phyloP scores from a whole-genome alignment of 148 eudicot genomes.

The Fallopia convolvulus region DNA sequence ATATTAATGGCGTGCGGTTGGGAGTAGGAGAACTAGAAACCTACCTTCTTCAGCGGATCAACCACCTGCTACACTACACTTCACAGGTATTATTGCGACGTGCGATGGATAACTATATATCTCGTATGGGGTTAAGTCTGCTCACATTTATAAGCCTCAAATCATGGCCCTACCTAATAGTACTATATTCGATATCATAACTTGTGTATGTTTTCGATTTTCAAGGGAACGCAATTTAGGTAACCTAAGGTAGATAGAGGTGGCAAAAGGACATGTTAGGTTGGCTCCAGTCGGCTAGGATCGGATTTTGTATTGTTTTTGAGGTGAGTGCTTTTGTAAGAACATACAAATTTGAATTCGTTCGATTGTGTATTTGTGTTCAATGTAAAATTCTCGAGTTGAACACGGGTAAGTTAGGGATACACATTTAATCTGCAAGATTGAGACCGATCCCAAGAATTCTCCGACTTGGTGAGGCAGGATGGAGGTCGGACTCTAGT shows the following conservation, averaged over 20 bases:
- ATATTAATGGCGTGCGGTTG: conserved; percentile 29
- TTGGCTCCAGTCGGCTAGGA: not conserved
- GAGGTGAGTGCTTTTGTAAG: not conserved
- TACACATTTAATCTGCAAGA: no score
- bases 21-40: conserved; percentile 27
- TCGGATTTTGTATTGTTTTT: not conserved
- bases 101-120: conserved; percentile 1
- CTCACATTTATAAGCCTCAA: conserved; percentile 8
- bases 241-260: not conserved
- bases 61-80: conserved; percentile 11
- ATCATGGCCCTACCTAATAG: not conserved
- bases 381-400: no score
- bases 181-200: not conserved
- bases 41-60: conserved; percentile 20
- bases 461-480: no score
- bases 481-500: no score
- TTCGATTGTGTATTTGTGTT: no score
- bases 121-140: not conserved
- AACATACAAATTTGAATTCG: no score
- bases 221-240: not conserved
- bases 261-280: not conserved
- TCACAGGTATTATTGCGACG: not conserved
- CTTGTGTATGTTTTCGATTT: not conserved
- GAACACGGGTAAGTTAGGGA: no score
- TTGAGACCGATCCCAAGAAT: no score